Evolutionary conservation across 2,329 filamentous ascomycete genomes (phyloP).

Genomic region (Pyrenochaeta sp.): DNA sequence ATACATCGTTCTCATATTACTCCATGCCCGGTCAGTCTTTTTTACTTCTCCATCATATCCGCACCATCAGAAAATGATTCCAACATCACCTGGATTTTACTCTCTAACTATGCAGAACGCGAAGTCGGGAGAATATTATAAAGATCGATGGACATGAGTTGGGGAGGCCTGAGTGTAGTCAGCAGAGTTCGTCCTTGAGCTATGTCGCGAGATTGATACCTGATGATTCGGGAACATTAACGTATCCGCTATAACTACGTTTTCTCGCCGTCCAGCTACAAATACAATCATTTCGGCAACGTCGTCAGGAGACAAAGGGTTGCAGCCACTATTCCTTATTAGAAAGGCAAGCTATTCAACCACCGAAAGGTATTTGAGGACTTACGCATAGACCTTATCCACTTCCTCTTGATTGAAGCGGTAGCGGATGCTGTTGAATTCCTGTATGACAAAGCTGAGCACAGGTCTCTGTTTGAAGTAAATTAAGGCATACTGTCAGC

Average conservation of each 20-base stretch:
- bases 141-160: background rate
- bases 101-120: too few relatives aligned
- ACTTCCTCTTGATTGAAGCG: slow-evolving; percentile 86
- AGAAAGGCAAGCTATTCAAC: slow-evolving; percentile 2
- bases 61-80: too few relatives aligned
- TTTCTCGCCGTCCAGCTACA: slow-evolving; percentile 78
- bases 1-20: too few relatives aligned
- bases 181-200: background rate
- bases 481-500: slow-evolving; percentile 65
- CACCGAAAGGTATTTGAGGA: background rate
- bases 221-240: slow-evolving; percentile 86
- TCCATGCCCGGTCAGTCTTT: too few relatives aligned
- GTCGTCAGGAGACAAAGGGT: slow-evolving; percentile 84
- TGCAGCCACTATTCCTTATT: slow-evolving; percentile 55
- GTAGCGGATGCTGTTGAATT: slow-evolving; percentile 86
- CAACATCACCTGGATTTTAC: too few relatives aligned
- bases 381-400: slow-evolving; percentile 78
- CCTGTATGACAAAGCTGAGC: slow-evolving; percentile 41
- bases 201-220: slow-evolving; percentile 56
- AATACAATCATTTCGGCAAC: slow-evolving; percentile 92
- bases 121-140: background rate
- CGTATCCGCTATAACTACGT: slow-evolving; percentile 86
- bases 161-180: background rate
- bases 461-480: background rate
- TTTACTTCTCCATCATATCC: too few relatives aligned